Conservation (phyloP, 139 green algal genomes). For the Tetraselmis striata region DNA sequence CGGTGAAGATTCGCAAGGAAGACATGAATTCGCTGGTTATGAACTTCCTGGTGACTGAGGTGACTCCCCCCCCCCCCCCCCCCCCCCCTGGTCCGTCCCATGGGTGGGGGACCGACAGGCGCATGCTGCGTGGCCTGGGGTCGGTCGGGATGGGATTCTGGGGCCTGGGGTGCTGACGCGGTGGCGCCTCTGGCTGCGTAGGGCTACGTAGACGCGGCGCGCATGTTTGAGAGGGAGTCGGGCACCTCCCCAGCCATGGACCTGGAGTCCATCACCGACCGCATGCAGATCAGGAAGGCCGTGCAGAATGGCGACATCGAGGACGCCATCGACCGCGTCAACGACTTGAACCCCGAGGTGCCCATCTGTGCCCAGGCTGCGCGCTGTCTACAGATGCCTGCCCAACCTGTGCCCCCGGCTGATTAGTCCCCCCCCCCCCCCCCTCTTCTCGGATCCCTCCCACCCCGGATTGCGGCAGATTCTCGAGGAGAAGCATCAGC, state of each 20-base stretch:
- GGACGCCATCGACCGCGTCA: slow-evolving; percentile 78
- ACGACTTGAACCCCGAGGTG: slow-evolving; percentile 85
- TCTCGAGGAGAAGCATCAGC: slow-evolving; percentile 67
- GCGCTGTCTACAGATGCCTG: too few relatives aligned
- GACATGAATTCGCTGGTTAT: slow-evolving; percentile 94
- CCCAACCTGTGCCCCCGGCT: too few relatives aligned
- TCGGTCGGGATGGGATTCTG: too few relatives aligned
- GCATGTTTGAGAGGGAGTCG: slow-evolving; percentile 75
- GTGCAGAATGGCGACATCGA: slow-evolving; percentile 75
- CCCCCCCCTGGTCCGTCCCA: too few relatives aligned
- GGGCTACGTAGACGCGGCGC: slow-evolving; percentile 89
- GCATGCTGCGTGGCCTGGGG: too few relatives aligned
- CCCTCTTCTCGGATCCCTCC: too few relatives aligned
- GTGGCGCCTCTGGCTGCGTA: slow-evolving; percentile 28
- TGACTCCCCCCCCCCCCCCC: slow-evolving; percentile 23
- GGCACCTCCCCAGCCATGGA: slow-evolving; percentile 67
- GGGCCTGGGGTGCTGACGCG: too few relatives aligned
- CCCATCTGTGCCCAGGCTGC: too few relatives aligned
- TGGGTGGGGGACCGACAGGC: too few relatives aligned
- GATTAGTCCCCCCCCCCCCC: too few relatives aligned
- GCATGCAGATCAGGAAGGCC: slow-evolving; percentile 83
- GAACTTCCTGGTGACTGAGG: slow-evolving; percentile 96
- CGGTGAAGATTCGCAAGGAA: slow-evolving; percentile 66
- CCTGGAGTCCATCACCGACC: slow-evolving; percentile 69
- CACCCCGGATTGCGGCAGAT: too few relatives aligned